A percentile compares a stretch with the other conserved stretches of the same genome.
Evolutionary conservation across 1,284 basidiomycete species (phyloP).

Genomic region (Paramarasmius palmivorus): DNA sequence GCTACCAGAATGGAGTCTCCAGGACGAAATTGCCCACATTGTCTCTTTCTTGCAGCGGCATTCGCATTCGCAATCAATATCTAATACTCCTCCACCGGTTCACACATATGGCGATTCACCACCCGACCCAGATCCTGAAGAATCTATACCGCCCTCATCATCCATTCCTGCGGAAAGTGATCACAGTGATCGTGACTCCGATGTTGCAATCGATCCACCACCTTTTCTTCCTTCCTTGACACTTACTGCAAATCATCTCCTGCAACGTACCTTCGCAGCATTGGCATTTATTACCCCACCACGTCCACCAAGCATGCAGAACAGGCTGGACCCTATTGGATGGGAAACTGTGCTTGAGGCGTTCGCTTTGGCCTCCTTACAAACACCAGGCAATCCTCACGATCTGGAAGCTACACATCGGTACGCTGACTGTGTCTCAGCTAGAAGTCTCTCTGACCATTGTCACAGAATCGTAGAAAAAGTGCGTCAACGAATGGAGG

Average conservation of each 20-base stretch:
- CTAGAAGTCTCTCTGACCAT: not conserved
- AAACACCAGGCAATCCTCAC: not conserved
- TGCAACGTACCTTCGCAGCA: slow-evolving; percentile 13
- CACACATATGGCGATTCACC: not conserved
- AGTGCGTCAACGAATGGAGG: slow-evolving; percentile 7
- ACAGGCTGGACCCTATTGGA: slow-evolving; percentile 15
- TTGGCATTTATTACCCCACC: slow-evolving; percentile 10
- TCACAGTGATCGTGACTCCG: slow-evolving; percentile 3
- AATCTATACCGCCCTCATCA: not conserved
- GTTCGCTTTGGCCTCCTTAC: not conserved
- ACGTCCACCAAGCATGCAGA: slow-evolving; percentile 15
- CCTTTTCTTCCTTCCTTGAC: slow-evolving; percentile 5
- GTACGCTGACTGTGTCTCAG: slow-evolving; percentile 4
- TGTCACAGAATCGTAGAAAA: slow-evolving; percentile 7
- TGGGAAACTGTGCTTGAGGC: slow-evolving; percentile 15
- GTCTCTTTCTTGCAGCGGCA: not conserved
- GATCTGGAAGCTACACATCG: slow-evolving; percentile 6
- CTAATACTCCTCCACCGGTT: too few relatives aligned
- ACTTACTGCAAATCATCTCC: slow-evolving; percentile 8
- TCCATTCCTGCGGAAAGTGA: not conserved
- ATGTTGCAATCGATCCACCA: not conserved
- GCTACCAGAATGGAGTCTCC: slow-evolving; percentile 58
- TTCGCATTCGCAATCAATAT: not conserved
- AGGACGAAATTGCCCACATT: slow-evolving; percentile 50
- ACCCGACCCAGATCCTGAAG: not conserved